A percentile compares a stretch with the other conserved stretches of the same genome.
Conservation (phyloP, 257 asterid genomes). For the Salvia hispanica region DNA sequence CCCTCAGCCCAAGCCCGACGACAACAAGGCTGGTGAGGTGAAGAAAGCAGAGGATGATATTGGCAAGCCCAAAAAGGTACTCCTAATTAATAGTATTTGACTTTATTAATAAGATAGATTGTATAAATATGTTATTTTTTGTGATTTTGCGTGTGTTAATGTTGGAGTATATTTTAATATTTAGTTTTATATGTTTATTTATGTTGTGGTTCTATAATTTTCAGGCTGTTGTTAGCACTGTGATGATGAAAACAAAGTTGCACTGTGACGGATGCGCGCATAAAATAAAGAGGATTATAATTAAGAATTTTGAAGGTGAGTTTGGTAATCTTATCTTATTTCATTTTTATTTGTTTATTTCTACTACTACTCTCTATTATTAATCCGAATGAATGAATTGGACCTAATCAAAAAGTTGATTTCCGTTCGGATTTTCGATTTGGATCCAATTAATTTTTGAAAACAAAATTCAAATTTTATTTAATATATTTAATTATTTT, state of each 20-base stretch:
- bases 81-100: not conserved
- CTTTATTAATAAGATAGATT: too few species aligned
- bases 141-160: too few species aligned
- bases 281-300: constrained; percentile 65
- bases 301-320: constrained; percentile 67
- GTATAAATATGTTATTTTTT: too few species aligned
- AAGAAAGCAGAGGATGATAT: constrained; percentile 30
- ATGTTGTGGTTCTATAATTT: constrained; percentile 12
- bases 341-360: not conserved
- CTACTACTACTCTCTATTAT: too few species aligned
- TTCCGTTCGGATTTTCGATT: too few species aligned
- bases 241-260: constrained; percentile 66
- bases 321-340: not conserved
- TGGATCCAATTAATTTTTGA: too few species aligned
- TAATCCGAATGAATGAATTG: too few species aligned
- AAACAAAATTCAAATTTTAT: too few species aligned
- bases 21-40: constrained; percentile 23
- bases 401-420: too few species aligned
- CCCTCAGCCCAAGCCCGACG: constrained; percentile 59
- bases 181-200: not conserved
- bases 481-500: too few species aligned
- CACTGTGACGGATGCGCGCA: constrained; percentile 93
- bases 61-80: constrained; percentile 55
- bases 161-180: too few species aligned
- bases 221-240: constrained; percentile 58